Percentiles rank a stretch among this genome's conserved stretches.
phyloP scores from a whole-genome alignment of 352 stramenopile genomes.

The Phytophthora foliorum region DNA sequence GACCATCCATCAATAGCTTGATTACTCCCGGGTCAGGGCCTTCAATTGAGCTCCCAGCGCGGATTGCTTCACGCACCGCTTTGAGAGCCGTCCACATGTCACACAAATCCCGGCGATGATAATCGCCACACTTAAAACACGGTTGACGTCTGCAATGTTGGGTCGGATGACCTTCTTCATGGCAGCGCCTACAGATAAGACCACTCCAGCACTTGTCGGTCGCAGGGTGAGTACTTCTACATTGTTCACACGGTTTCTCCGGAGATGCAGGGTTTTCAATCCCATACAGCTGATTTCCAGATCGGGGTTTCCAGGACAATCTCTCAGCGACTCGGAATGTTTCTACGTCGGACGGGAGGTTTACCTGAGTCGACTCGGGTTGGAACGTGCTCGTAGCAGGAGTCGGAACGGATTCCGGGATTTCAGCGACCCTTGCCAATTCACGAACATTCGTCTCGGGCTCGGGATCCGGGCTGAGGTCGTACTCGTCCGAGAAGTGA shows the following conservation, averaged over 20 bases:
- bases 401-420: too few relatives aligned
- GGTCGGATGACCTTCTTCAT: slow-evolving; percentile 10
- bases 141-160: background rate
- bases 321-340: too few relatives aligned
- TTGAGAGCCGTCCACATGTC: slow-evolving; percentile 1
- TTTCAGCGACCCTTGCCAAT: too few relatives aligned
- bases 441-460: too few relatives aligned
- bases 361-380: background rate
- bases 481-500: too few relatives aligned
- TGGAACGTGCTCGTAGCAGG: too few relatives aligned
- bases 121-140: slow-evolving; percentile 5
- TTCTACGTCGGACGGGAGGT: background rate
- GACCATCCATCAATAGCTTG: too few relatives aligned
- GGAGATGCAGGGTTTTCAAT: background rate
- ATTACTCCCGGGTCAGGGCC: too few relatives aligned
- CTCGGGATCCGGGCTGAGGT: too few relatives aligned
- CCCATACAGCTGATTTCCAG: background rate
- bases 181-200: background rate
- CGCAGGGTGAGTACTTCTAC: background rate
- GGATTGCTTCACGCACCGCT: background rate
- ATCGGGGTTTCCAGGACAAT: background rate
- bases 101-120: slow-evolving; percentile 6
- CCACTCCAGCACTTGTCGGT: slow-evolving; percentile 5
- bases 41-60: background rate
- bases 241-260: slow-evolving; percentile 1